These are phyloP conservation scores for Penicillium bialowiezense DNA, from an alignment of 495 filamentous ascomycete species.

Conservation along the genomic window DNA sequence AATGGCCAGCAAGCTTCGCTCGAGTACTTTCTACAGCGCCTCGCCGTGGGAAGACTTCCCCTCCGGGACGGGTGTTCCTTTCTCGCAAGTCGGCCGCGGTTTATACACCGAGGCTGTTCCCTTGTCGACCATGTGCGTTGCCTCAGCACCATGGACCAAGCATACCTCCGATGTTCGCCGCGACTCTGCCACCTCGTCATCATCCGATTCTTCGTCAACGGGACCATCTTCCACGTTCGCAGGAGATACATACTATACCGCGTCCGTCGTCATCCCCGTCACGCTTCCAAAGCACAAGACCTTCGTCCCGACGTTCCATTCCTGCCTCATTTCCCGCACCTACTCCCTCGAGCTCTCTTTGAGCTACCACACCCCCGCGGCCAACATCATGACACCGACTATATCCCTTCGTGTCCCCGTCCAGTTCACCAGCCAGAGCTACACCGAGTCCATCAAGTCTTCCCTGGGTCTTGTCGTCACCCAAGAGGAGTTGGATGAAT, in stretches of 20 bases:
- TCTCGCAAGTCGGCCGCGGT: conserved; percentile 55
- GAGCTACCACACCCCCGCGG: conserved; percentile 55
- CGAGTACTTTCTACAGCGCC: conserved; percentile 69
- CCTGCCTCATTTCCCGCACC: conserved; percentile 75
- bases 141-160: conserved; percentile 63
- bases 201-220: conserved; percentile 25
- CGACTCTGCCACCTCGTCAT: conserved; percentile 54
- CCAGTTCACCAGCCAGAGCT: conserved; percentile 56
- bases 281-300: conserved; percentile 65
- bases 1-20: conserved; percentile 68
- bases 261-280: conserved; percentile 70
- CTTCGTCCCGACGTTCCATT: conserved; percentile 86
- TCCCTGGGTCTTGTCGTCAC: conserved; percentile 24
- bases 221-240: conserved; percentile 40
- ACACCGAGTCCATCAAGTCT: conserved; percentile 16
- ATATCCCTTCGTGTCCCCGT: conserved; percentile 71
- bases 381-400: conserved; percentile 51
- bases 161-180: conserved; percentile 49
- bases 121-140: conserved; percentile 64
- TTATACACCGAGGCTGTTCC: conserved; percentile 60
- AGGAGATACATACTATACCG: conserved; percentile 57
- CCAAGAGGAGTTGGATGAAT: conserved; percentile 38
- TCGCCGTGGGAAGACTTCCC: conserved; percentile 56
- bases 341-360: conserved; percentile 73
- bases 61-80: conserved; percentile 17